Evolutionary conservation across 2,329 filamentous ascomycete genomes (phyloP).

Genomic region (Capronia americana): DNA sequence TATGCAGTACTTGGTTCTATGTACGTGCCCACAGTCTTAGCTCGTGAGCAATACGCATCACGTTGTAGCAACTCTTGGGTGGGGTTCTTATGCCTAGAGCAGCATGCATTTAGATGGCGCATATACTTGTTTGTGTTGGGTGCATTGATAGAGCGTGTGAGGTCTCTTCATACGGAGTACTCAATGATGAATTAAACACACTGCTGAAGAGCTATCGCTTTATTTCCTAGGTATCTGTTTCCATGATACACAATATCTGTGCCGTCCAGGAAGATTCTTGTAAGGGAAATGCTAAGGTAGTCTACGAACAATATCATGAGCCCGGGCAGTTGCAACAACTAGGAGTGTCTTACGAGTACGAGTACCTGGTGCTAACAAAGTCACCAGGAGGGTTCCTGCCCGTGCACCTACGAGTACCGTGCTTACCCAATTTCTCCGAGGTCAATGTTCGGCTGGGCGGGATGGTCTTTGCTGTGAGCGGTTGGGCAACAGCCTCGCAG

Average conservation of each 20-base stretch:
- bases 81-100: background rate
- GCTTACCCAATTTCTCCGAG: background rate
- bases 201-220: background rate
- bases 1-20: background rate
- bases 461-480: background rate
- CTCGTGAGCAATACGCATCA: background rate
- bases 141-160: background rate
- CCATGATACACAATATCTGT: too few species aligned
- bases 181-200: background rate
- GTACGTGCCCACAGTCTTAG: background rate
- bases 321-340: too few species aligned
- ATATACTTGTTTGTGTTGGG: background rate
- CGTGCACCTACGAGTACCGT: too few species aligned
- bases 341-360: background rate
- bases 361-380: background rate
- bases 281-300: too few species aligned
- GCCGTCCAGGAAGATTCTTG: too few species aligned
- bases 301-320: too few species aligned
- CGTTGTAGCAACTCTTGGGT: background rate
- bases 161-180: background rate
- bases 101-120: background rate
- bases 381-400: background rate
- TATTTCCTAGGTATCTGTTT: background rate
- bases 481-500: constrained; percentile 22
- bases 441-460: background rate